Percentiles rank a stretch among this genome's conserved stretches.
These are phyloP conservation scores for Acacia pycnantha DNA, from an alignment of 331 rosid genomes.

Conservation along the genomic window DNA sequence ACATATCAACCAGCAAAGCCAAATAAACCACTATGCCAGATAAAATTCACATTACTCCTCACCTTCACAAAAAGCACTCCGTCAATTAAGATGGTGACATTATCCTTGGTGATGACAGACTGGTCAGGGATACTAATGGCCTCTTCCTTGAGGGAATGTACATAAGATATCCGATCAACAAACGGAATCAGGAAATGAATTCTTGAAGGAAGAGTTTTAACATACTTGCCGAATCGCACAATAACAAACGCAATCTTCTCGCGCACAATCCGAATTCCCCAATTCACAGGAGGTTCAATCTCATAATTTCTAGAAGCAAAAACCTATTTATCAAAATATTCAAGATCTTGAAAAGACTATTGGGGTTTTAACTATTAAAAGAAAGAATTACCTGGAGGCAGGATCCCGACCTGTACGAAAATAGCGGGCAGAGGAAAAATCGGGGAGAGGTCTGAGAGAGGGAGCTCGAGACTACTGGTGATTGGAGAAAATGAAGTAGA, in stretches of 20 bases:
- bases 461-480: background rate
- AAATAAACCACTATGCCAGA: background rate
- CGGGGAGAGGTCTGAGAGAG: conserved; percentile 26
- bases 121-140: conserved; percentile 82
- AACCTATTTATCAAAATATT: background rate
- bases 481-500: conserved; percentile 36
- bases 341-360: background rate
- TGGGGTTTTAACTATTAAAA: background rate
- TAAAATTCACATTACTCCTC: background rate
- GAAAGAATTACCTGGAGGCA: conserved; percentile 41
- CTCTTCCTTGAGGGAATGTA: conserved; percentile 92
- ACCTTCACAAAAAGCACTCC: conserved; percentile 98
- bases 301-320: conserved; percentile 48
- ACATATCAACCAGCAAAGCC: background rate
- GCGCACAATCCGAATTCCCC: conserved; percentile 96
- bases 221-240: conserved; percentile 89
- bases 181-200: conserved; percentile 85
- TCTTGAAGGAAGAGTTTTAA: conserved; percentile 81
- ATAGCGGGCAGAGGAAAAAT: conserved; percentile 47
- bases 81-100: conserved; percentile 81
- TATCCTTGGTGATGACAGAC: conserved; percentile 92
- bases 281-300: conserved; percentile 76
- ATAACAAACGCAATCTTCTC: conserved; percentile 90
- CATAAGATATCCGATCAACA: conserved; percentile 85
- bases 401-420: conserved; percentile 64